Conservation (phyloP, 768 basidiomycete species). For the Porphyrellus cyaneotinctus region DNA sequence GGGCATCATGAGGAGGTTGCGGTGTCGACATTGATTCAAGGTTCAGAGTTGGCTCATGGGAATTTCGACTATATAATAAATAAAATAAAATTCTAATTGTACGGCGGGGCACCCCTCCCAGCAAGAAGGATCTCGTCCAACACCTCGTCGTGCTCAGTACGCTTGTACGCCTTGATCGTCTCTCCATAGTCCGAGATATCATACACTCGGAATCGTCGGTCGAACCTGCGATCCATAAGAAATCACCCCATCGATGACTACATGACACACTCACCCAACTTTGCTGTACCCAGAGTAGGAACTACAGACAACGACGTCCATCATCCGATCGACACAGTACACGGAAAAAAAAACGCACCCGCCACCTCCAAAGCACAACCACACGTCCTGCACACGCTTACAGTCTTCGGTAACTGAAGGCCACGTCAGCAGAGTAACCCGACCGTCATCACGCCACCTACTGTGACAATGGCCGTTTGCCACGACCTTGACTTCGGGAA, state of each 20-base stretch:
- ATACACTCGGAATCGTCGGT: constrained; percentile 87
- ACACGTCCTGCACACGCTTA: constrained; percentile 76
- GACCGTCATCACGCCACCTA: constrained; percentile 30
- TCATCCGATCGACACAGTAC: neutral
- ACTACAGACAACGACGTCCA: constrained; percentile 29
- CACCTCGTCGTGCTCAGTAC: constrained; percentile 65
- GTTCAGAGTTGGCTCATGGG: constrained; percentile 15
- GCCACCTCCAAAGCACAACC: constrained; percentile 90
- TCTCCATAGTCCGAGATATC: constrained; percentile 88
- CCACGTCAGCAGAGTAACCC: constrained; percentile 11
- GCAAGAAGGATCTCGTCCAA: constrained; percentile 61
- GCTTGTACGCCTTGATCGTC: constrained; percentile 85
- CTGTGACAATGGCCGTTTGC: constrained; percentile 90
- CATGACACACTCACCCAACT: constrained; percentile 50
- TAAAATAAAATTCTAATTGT: constrained; percentile 9
- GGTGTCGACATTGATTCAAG: constrained; percentile 1
- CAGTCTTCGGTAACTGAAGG: constrained; percentile 81
- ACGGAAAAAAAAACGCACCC: constrained; percentile 44
- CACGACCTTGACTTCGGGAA: constrained; percentile 79
- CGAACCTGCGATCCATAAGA: constrained; percentile 52
- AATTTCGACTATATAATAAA: constrained; percentile 3
- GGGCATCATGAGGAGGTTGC: constrained; percentile 27
- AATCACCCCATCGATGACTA: neutral
- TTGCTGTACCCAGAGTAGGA: constrained; percentile 83
- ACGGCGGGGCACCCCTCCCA: constrained; percentile 44